Evolutionary conservation across 2,329 filamentous ascomycete genomes (phyloP).

Genomic region (Cercospora sp.): DNA sequence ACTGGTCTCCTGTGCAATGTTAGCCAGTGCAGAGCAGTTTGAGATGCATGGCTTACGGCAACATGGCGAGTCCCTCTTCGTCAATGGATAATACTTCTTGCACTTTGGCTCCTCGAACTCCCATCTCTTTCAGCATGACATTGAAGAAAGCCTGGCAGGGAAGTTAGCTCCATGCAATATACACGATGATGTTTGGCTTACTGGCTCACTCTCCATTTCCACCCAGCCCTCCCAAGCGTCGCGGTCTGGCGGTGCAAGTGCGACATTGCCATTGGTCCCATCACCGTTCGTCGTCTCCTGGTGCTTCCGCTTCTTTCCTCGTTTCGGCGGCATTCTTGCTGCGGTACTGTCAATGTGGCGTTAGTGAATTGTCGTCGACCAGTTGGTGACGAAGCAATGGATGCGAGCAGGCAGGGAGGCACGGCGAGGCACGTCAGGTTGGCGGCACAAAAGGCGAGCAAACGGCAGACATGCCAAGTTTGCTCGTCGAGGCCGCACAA

Average conservation of each 20-base stretch:
- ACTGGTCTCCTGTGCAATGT: conserved; percentile 62
- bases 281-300: conserved; percentile 36
- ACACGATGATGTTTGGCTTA: conserved; percentile 44
- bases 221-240: conserved; percentile 70
- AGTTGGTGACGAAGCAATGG: conserved; percentile 33
- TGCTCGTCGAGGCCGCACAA: conserved; percentile 3
- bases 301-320: conserved; percentile 29
- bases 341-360: neutral
- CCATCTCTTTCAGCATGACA: conserved; percentile 75
- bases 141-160: conserved; percentile 73
- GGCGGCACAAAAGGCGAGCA: conserved; percentile 13
- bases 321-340: conserved; percentile 28
- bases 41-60: conserved; percentile 48
- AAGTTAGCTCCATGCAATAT: neutral
- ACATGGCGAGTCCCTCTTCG: conserved; percentile 59
- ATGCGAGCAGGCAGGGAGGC: neutral
- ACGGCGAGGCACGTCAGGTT: conserved; percentile 10
- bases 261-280: conserved; percentile 36
- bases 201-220: conserved; percentile 88
- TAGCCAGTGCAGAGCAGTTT: conserved; percentile 21
- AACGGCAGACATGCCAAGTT: conserved; percentile 14
- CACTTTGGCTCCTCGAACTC: conserved; percentile 70
- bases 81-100: conserved; percentile 77
- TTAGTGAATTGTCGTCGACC: neutral
- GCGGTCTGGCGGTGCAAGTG: conserved; percentile 50